Percentiles rank a stretch among this genome's conserved stretches.
Conservation (phyloP, 345 rosid species). For the Viola odorata region DNA sequence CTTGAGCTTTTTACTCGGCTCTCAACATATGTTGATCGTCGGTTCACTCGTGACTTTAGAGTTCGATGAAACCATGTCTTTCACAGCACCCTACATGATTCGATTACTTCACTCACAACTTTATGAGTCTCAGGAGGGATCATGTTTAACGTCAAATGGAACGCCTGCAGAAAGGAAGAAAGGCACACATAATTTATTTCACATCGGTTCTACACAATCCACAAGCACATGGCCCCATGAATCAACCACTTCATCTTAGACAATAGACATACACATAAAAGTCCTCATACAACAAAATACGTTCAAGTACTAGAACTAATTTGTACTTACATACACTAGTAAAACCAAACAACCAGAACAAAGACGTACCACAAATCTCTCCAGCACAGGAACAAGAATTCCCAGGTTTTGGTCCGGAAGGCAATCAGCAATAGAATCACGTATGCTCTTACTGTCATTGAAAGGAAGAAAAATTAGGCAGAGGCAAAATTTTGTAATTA, state of each 20-base stretch:
- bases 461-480: background rate
- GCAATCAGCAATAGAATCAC: conserved; percentile 63
- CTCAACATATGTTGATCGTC: conserved; percentile 19
- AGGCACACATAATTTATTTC: background rate
- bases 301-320: too few relatives aligned
- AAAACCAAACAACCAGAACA: background rate
- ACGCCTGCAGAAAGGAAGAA: conserved; percentile 42
- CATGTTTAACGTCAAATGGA: conserved; percentile 85
- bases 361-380: conserved; percentile 91
- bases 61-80: conserved; percentile 65
- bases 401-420: conserved; percentile 68
- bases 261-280: too few relatives aligned
- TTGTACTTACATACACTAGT: too few relatives aligned
- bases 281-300: too few relatives aligned
- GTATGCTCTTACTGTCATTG: conserved; percentile 58
- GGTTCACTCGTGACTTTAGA: conserved; percentile 79
- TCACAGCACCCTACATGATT: conserved; percentile 65
- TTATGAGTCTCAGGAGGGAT: conserved; percentile 89
- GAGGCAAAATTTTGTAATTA: conserved; percentile 8
- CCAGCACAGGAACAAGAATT: conserved; percentile 81
- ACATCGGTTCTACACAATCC: too few relatives aligned
- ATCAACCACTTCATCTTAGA: too few relatives aligned
- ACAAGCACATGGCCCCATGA: too few relatives aligned
- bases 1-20: conserved; percentile 29
- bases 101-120: conserved; percentile 87